Evolutionary conservation across 805 yeast genomes (phyloP).

Genomic region (Candida pini): DNA sequence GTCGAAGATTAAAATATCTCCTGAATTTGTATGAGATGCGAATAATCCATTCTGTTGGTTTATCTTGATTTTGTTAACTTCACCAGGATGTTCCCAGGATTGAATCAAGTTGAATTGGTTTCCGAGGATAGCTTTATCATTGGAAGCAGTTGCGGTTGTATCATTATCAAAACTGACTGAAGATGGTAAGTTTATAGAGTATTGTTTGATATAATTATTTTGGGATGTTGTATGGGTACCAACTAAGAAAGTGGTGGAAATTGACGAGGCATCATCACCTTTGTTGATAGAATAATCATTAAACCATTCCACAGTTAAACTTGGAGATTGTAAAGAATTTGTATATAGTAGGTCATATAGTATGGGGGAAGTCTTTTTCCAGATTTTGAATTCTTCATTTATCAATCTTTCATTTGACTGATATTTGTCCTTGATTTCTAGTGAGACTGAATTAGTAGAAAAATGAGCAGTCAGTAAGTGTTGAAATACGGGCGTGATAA

Average conservation of each 20-base stretch:
- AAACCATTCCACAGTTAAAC: conserved; percentile 64
- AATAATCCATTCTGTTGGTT: conserved; percentile 43
- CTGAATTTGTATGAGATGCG: conserved; percentile 51
- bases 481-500: background rate
- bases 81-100: conserved; percentile 60
- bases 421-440: conserved; percentile 31
- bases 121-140: conserved; percentile 13
- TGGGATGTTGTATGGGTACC: conserved; percentile 43
- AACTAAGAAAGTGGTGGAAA: conserved; percentile 30
- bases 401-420: conserved; percentile 55
- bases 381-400: conserved; percentile 73
- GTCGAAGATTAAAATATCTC: conserved; percentile 43
- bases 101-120: conserved; percentile 39
- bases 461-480: background rate
- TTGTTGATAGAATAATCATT: conserved; percentile 34
- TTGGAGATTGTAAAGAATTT: conserved; percentile 62
- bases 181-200: conserved; percentile 42
- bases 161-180: conserved; percentile 36
- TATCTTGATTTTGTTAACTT: conserved; percentile 56
- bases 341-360: conserved; percentile 72
- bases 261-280: conserved; percentile 5
- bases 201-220: conserved; percentile 41
- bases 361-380: conserved; percentile 83
- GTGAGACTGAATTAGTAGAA: too few species aligned
- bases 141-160: conserved; percentile 16